A percentile compares a stretch with the other conserved stretches of the same genome.
Conservation (phyloP, 768 basidiomycete genomes). For the Daedalea quercina region DNA sequence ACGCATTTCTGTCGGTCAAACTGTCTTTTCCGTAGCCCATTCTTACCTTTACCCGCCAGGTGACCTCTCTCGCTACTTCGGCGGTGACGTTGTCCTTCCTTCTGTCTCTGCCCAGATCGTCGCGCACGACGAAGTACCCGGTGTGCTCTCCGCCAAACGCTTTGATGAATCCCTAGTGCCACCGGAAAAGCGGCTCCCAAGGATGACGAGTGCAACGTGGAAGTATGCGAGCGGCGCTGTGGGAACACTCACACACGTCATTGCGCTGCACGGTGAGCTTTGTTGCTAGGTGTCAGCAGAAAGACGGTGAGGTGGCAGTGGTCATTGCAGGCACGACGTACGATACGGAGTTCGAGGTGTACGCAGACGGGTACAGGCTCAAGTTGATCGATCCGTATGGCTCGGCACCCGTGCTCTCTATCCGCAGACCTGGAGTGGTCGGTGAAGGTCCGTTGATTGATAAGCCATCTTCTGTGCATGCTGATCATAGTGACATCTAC, state of each 20-base stretch:
- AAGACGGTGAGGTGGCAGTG: no score
- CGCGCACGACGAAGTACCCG: conserved; percentile 37
- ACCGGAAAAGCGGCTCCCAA: conserved; percentile 38
- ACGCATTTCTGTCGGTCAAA: conserved; percentile 33
- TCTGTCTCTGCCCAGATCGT: conserved; percentile 32
- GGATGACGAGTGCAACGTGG: conserved; percentile 45
- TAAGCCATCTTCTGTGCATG: neutral
- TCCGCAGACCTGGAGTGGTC: conserved; percentile 26
- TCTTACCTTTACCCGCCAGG: conserved; percentile 3
- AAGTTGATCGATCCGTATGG: conserved; percentile 38
- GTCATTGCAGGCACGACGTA: conserved; percentile 25
- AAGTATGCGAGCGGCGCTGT: conserved; percentile 33
- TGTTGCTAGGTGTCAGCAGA: no score
- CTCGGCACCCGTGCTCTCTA: conserved; percentile 33
- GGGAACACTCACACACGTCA: conserved; percentile 41
- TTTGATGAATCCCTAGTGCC: conserved; percentile 37
- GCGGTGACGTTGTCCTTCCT: conserved; percentile 32
- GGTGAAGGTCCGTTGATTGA: conserved; percentile 11
- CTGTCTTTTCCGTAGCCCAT: neutral
- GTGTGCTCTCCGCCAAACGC: conserved; percentile 34
- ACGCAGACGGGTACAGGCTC: conserved; percentile 38
- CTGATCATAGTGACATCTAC: conserved; percentile 7
- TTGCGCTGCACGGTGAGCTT: conserved; percentile 37
- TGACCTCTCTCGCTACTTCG: conserved; percentile 43
- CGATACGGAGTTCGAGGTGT: conserved; percentile 39